Evolutionary conservation across 2,329 filamentous ascomycete species (phyloP).

Genomic region (Cryphonectria carpinicola): DNA sequence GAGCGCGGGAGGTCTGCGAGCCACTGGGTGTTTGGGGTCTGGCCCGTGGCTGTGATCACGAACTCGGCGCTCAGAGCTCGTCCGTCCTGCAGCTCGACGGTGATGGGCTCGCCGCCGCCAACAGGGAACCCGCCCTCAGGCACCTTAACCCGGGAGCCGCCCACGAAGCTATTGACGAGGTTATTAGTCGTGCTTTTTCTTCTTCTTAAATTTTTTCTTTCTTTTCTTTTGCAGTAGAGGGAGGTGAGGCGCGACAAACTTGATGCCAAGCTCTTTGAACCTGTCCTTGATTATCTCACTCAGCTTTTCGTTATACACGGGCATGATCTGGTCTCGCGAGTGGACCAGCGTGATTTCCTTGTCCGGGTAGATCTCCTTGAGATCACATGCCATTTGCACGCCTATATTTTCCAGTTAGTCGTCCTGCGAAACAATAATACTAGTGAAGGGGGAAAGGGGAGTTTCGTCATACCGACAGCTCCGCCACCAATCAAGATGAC

Average conservation of each 20-base stretch:
- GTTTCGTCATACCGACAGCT: slow-evolving; percentile 44
- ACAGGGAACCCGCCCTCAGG: slow-evolving; percentile 34
- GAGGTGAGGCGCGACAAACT: slow-evolving; percentile 24
- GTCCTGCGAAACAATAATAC: not conserved
- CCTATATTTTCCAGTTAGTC: not conserved
- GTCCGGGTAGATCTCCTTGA: slow-evolving; percentile 49
- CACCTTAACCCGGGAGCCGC: slow-evolving; percentile 36
- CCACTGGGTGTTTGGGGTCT: slow-evolving; percentile 50
- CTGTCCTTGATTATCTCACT: slow-evolving; percentile 42
- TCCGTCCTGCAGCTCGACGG: slow-evolving; percentile 40
- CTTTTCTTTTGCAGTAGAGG: too few relatives aligned
- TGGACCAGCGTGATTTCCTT: slow-evolving; percentile 53
- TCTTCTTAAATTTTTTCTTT: too few relatives aligned
- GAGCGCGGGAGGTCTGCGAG: slow-evolving; percentile 37
- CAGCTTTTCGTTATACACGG: slow-evolving; percentile 46
- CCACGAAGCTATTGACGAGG: slow-evolving; percentile 30
- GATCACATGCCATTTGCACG: slow-evolving; percentile 54
- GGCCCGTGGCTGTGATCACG: slow-evolving; percentile 52
- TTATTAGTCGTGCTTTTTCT: slow-evolving; percentile 32
- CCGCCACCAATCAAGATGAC: slow-evolving; percentile 49
- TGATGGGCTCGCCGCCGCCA: slow-evolving; percentile 28
- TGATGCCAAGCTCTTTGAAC: slow-evolving; percentile 45
- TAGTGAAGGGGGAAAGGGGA: not conserved
- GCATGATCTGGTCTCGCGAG: slow-evolving; percentile 49
- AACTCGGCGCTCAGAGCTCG: slow-evolving; percentile 44